A percentile compares a stretch with the other conserved stretches of the same genome.
phyloP scores from a whole-genome alignment of 139 green algal genomes.

The Micractinium conductrix region DNA sequence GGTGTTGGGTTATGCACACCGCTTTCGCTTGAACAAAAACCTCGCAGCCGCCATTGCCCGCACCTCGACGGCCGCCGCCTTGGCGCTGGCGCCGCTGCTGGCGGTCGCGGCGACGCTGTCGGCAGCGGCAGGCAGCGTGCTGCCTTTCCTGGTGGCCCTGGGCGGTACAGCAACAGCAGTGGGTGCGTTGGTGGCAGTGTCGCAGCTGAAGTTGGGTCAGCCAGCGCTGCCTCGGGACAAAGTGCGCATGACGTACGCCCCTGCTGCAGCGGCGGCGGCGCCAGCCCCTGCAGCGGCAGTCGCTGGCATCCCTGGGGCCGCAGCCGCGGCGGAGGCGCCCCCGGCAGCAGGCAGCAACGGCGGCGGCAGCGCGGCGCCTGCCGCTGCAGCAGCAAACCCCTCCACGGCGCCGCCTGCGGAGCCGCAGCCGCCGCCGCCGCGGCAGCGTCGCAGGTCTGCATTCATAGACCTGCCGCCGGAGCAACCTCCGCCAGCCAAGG shows the following conservation, averaged over 20 bases:
- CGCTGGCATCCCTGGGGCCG: background rate
- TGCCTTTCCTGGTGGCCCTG: constrained; percentile 18
- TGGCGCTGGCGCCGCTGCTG: constrained; percentile 15
- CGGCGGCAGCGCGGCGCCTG: background rate
- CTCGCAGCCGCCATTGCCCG: constrained; percentile 26
- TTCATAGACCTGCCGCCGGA: constrained; percentile 7
- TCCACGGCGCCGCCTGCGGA: background rate
- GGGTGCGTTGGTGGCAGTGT: background rate
- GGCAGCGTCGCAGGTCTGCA: background rate
- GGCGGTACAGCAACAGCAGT: background rate
- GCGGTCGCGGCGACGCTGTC: background rate
- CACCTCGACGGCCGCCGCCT: background rate
- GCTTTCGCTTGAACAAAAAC: constrained; percentile 47
- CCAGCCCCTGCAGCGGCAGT: background rate
- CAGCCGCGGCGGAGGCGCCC: background rate
- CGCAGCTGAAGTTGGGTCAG: background rate
- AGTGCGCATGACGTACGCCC: constrained; percentile 19
- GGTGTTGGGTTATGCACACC: constrained; percentile 23
- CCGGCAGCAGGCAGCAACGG: background rate
- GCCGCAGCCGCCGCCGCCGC: background rate
- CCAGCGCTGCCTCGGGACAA: constrained; percentile 4
- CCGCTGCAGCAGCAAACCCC: background rate
- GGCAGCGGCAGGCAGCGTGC: constrained; percentile 2
- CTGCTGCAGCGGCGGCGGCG: background rate
- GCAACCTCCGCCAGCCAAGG: background rate